These are phyloP conservation scores for Tuber calosporum DNA, from an alignment of 495 filamentous ascomycete species.

Conservation along the genomic window DNA sequence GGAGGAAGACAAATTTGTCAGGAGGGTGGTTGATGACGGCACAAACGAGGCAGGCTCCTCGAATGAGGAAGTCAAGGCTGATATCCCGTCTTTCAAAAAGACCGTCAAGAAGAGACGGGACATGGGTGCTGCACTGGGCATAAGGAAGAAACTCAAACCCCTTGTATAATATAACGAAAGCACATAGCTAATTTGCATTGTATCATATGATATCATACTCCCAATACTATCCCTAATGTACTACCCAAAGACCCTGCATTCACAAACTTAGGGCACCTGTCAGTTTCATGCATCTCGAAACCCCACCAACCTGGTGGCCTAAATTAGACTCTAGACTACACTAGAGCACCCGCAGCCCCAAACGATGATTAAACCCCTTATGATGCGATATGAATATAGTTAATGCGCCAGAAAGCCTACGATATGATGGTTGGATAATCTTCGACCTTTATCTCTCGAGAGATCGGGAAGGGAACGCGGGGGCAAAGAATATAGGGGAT, in stretches of 20 bases:
- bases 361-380: background rate
- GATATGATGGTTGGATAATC: background rate
- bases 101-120: conserved; percentile 81
- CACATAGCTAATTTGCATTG: background rate
- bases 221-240: background rate
- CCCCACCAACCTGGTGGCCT: background rate
- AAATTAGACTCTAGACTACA: background rate
- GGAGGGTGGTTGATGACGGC: conserved; percentile 42
- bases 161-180: conserved; percentile 24
- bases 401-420: background rate
- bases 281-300: background rate
- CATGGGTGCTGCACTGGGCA: conserved; percentile 62
- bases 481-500: background rate
- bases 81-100: conserved; percentile 62
- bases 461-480: background rate
- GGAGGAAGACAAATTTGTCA: conserved; percentile 45
- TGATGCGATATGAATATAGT: background rate
- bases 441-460: background rate
- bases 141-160: conserved; percentile 71
- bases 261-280: background rate
- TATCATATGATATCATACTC: background rate
- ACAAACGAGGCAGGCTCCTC: conserved; percentile 34
- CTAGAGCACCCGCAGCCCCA: background rate
- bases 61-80: conserved; percentile 39
- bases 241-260: background rate